Conservation (phyloP, 2,329 filamentous ascomycete genomes). For the Colletotrichum nymphaeae region DNA sequence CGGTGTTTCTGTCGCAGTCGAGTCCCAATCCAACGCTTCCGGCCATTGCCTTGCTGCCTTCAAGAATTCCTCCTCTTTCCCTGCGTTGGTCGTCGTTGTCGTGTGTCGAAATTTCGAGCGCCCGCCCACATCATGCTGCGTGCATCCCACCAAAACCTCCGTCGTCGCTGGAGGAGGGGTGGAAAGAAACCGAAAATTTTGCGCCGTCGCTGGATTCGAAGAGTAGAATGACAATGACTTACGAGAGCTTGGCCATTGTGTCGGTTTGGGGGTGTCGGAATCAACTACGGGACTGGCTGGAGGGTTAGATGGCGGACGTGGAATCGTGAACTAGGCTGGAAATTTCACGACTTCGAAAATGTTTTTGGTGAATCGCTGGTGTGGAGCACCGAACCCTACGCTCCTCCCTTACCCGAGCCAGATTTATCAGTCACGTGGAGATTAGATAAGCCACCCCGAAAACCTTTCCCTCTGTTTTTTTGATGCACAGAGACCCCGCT, state of each 20-base stretch:
- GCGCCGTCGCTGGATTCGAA: slow-evolving; percentile 12
- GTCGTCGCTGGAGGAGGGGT: slow-evolving; percentile 35
- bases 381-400: slow-evolving; percentile 25
- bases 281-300: slow-evolving; percentile 37
- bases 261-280: slow-evolving; percentile 51
- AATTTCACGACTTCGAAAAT: slow-evolving; percentile 35
- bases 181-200: slow-evolving; percentile 26
- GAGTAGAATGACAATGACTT: slow-evolving; percentile 51
- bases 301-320: slow-evolving; percentile 36
- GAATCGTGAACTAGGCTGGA: slow-evolving; percentile 26
- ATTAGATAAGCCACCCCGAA: slow-evolving; percentile 1
- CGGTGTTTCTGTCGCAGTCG: not conserved
- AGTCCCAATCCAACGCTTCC: not conserved
- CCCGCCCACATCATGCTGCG: slow-evolving; percentile 25
- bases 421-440: slow-evolving; percentile 25
- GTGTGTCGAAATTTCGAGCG: slow-evolving; percentile 14
- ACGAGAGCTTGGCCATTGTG: slow-evolving; percentile 74
- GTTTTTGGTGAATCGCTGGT: slow-evolving; percentile 34
- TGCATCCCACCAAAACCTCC: slow-evolving; percentile 23
- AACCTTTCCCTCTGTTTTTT: not conserved
- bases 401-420: slow-evolving; percentile 22
- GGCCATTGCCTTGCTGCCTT: not conserved
- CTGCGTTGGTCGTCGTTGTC: slow-evolving; percentile 14
- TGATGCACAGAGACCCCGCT: not conserved
- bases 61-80: slow-evolving; percentile 11